phyloP scores from a whole-genome alignment of 1,284 basidiomycete species.

The Anthracocystis panici-leucophaei region DNA sequence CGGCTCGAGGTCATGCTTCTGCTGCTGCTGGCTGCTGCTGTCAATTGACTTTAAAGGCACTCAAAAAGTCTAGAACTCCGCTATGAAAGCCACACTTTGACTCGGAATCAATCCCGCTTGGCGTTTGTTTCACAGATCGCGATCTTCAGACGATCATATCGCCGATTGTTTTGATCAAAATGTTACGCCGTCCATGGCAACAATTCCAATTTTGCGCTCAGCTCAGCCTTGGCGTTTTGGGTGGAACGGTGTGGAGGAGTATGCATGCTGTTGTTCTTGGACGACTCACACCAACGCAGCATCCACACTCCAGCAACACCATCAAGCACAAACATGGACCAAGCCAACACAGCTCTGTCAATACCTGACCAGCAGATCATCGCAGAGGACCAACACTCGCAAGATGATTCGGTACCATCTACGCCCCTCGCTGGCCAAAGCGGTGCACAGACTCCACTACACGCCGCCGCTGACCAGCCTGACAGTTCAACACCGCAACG shows the following conservation, averaged over 20 bases:
- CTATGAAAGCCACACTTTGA: too few species aligned
- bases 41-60: too few species aligned
- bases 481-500: not conserved
- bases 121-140: too few species aligned
- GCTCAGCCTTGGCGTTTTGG: too few species aligned
- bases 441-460: constrained; percentile 29
- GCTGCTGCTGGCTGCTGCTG: too few species aligned
- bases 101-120: too few species aligned
- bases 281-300: not conserved
- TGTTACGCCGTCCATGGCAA: too few species aligned
- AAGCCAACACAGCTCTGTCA: constrained; percentile 17
- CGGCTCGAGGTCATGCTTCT: too few species aligned
- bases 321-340: constrained; percentile 15
- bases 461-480: not conserved
- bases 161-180: too few species aligned
- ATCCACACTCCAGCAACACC: not conserved
- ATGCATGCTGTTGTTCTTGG: not conserved
- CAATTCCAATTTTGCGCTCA: too few species aligned
- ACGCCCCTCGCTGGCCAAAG: constrained; percentile 27
- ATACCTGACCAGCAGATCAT: constrained; percentile 9
- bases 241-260: constrained; percentile 5
- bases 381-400: not conserved
- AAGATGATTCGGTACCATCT: constrained; percentile 19
- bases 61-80: too few species aligned
- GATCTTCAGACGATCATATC: too few species aligned